Conservation (phyloP, 1,139 yeast genomes). For the Hansenula lynferdii region DNA sequence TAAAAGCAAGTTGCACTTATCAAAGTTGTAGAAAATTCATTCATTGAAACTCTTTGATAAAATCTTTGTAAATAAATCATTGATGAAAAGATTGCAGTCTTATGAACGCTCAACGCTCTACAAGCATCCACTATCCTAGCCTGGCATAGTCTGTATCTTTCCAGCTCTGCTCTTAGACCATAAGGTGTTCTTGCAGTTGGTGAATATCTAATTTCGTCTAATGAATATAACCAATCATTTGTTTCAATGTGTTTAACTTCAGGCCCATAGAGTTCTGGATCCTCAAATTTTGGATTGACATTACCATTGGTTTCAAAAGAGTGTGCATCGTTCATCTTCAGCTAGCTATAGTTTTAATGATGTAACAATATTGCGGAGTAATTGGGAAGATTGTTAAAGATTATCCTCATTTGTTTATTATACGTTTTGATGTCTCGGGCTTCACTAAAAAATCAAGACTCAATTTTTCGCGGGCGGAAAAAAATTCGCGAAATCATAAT, state of each 20-base stretch:
- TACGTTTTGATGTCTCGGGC: too few species aligned
- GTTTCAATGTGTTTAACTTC: neutral
- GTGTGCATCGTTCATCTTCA: neutral
- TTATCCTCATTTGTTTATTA: too few species aligned
- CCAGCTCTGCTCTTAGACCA: constrained; percentile 3
- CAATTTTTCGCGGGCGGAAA: too few species aligned
- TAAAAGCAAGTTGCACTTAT: constrained; percentile 9
- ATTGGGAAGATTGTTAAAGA: too few species aligned
- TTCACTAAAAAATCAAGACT: too few species aligned
- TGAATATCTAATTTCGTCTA: constrained; percentile 9
- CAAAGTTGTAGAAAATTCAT: neutral
- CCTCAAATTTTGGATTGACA: neutral
- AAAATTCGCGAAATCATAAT: too few species aligned
- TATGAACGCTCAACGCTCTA: neutral
- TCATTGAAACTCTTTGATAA: constrained; percentile 12
- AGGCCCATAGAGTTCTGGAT: neutral
- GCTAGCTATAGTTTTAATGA: too few species aligned
- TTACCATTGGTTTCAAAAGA: neutral
- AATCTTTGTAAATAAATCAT: constrained; percentile 16
- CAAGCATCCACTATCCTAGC: neutral
- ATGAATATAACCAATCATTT: constrained; percentile 21
- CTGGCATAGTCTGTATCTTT: neutral
- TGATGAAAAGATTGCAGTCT: constrained; percentile 9
- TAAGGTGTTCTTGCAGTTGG: constrained; percentile 7
- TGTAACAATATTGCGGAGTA: too few species aligned